Evolutionary conservation across 2,329 filamentous ascomycete species (phyloP), one percentile per base, ranked within the genome.

Genomic region (Lojkania enalia): DNA sequence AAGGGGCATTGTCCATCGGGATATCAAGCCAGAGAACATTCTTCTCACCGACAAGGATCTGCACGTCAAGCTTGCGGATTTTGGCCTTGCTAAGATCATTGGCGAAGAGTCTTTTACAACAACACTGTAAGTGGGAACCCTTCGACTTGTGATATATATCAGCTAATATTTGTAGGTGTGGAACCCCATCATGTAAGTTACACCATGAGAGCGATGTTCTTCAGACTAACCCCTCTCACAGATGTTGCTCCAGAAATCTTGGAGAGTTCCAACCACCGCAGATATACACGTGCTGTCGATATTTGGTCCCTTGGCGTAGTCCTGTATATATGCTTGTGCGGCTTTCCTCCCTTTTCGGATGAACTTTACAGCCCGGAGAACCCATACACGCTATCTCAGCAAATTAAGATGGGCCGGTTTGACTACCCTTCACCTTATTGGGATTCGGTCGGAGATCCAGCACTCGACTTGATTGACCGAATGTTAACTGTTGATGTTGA

Each of bases 1-100:
- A 49, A 88, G 94, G 51, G 95, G 94, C 60, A 95, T 99, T 67
- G 91, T 97, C 4, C 94, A 99, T 69, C 87, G 94, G 46, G 94
- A 99, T 60, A 96, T 99, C 72, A 97, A 96, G 71, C 92, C 91
- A 0, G 92, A 97, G 66, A 97, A 97, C 61, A 97, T 99, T 23
- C 74, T 99, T 6, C 75, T 99, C 25, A 84, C 87, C 4, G 90
- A 96, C 71, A 90, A 89, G 61, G 80, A 94, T 23, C 74, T 96
- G 20, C 85, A 85, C 47, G 86, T 96, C 52, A 99, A 99, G 72
- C 75, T 99, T 49, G 94, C 91, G 15, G 94, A 99, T 70, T 99
- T 99, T 71, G 94, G 94, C 35, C 79, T 99, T 27, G 92, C 94
- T 31, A 99, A 99, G 73, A 97, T 99, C 55, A 96, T 99, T 55